Conservation (phyloP, 805 yeast species). For the Sugiyamaella floridensis region DNA sequence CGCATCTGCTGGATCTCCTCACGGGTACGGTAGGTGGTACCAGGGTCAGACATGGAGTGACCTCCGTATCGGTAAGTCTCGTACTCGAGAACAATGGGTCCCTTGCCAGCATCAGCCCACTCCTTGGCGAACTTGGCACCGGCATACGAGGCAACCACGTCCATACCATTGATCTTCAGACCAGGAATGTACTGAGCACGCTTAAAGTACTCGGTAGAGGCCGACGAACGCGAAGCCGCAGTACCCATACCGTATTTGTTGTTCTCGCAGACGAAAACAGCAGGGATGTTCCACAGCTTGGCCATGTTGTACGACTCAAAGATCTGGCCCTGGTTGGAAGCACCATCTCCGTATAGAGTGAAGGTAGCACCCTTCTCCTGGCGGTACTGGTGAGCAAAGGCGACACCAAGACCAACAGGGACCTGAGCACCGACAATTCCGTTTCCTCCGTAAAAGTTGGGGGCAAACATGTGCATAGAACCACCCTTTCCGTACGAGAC, state of each 20-base stretch:
- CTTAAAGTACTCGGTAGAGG: conserved; percentile 93
- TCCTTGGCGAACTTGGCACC: conserved; percentile 96
- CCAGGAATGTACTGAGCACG: conserved; percentile 99
- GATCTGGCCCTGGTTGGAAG: conserved; percentile 98
- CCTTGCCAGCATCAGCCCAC: conserved; percentile 89
- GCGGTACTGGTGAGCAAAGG: conserved; percentile 97
- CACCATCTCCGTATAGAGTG: conserved; percentile 97
- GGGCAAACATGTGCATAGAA: conserved; percentile 97
- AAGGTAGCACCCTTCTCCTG: conserved; percentile 62
- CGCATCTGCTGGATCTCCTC: conserved; percentile 99
- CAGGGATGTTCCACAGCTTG: conserved; percentile 94
- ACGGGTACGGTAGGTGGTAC: conserved; percentile 99
- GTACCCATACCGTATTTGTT: conserved; percentile 99
- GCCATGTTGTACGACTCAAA: conserved; percentile 99
- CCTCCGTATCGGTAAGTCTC: conserved; percentile 99
- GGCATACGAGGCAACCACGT: conserved; percentile 87
- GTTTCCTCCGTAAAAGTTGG: conserved; percentile 97
- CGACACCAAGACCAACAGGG: conserved; percentile 95
- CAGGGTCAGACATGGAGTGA: conserved; percentile 99
- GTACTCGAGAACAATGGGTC: conserved; percentile 92
- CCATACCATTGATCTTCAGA: conserved; percentile 98
- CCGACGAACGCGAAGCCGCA: conserved; percentile 93
- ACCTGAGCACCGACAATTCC: conserved; percentile 99
- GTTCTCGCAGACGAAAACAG: conserved; percentile 94
- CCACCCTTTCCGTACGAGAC: conserved; percentile 98